Percentiles rank a stretch among this genome's conserved stretches.
Conservation (phyloP, 2,329 filamentous ascomycete genomes). For the Phyllosticta citrichinensis region DNA sequence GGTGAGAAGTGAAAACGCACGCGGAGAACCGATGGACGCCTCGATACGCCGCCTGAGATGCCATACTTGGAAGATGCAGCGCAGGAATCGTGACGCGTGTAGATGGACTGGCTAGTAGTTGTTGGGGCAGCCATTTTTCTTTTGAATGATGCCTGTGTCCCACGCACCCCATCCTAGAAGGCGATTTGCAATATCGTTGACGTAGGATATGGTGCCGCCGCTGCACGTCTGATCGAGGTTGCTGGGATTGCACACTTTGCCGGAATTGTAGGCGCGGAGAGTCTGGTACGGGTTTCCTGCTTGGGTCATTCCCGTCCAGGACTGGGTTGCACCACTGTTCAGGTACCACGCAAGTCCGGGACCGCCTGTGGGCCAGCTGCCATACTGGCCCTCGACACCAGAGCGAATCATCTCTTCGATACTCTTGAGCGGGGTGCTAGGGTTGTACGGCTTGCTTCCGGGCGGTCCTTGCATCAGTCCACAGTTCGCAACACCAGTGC, state of each 20-base stretch:
- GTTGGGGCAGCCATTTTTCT: neutral
- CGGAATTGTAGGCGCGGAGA: constrained; percentile 12
- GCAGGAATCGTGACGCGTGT: neutral
- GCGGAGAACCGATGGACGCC: neutral
- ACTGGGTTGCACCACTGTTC: neutral
- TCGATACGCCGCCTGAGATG: neutral
- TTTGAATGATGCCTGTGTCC: neutral
- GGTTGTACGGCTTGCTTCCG: constrained; percentile 11
- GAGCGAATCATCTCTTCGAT: constrained; percentile 16
- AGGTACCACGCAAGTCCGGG: constrained; percentile 10
- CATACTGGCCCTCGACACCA: constrained; percentile 11
- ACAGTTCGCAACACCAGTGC: constrained; percentile 12
- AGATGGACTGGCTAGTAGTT: neutral
- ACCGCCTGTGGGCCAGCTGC: constrained; percentile 5
- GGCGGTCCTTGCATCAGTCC: constrained; percentile 15
- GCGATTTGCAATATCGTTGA: constrained; percentile 17
- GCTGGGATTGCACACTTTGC: neutral
- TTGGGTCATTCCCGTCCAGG: constrained; percentile 1
- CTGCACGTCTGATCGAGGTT: constrained; percentile 6
- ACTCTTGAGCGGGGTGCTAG: constrained; percentile 2
- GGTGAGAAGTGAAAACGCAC: neutral
- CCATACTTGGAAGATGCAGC: neutral
- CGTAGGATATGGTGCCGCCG: constrained; percentile 10
- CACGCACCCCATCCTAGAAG: constrained; percentile 16
- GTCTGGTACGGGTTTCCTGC: constrained; percentile 11